Evolutionary conservation across 108 stramenopile genomes (phyloP).

Genomic region (Skeletonema grethae): DNA sequence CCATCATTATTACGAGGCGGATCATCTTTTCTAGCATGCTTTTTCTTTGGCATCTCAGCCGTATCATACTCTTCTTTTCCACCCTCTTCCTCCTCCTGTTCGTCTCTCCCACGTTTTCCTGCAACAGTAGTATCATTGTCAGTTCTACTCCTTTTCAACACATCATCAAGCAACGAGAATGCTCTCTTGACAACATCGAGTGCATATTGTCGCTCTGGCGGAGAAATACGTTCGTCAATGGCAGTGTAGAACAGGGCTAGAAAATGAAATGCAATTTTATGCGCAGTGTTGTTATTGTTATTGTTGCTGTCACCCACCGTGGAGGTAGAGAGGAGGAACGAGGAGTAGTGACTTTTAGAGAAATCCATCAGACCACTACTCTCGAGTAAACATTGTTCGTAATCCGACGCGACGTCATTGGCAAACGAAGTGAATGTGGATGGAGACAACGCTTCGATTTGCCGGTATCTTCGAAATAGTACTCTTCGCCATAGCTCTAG

Average conservation of each 20-base stretch:
- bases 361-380: not conserved
- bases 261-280: conserved; percentile 1
- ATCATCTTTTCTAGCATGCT: not conserved
- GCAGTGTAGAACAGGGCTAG: conserved; percentile 6
- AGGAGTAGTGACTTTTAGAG: conserved; percentile 1
- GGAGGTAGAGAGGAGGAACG: not conserved
- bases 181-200: conserved; percentile 8
- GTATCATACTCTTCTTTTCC: not conserved
- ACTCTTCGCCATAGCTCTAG: conserved; percentile 14
- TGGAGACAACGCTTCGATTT: conserved; percentile 4
- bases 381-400: not conserved
- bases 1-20: not conserved
- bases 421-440: conserved; percentile 2
- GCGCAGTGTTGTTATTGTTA: not conserved
- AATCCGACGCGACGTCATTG: not conserved
- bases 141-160: not conserved
- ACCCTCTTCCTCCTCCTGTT: not conserved
- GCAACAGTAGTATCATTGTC: not conserved
- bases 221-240: conserved; percentile 9
- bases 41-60: conserved; percentile 6
- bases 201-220: not conserved
- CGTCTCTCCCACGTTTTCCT: not conserved
- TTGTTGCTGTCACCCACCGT: not conserved
- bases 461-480: not conserved
- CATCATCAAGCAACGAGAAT: not conserved